phyloP scores from a whole-genome alignment of 805 yeast species.

The Sugiyamaella smithiae region DNA sequence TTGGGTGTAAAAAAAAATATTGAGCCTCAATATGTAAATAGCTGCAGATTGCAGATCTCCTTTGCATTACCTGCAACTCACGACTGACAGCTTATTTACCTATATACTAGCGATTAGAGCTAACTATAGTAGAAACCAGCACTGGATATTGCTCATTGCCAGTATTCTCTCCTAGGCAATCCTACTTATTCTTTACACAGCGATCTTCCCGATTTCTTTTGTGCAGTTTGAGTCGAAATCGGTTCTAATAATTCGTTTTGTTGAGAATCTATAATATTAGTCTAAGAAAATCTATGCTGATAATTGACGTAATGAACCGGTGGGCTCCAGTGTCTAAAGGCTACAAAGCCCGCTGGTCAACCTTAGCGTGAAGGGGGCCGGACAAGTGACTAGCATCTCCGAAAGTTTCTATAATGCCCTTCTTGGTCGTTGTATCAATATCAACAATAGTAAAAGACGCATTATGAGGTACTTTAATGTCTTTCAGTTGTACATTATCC shows the following conservation, averaged over 20 bases:
- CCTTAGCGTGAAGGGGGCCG: conserved; percentile 27
- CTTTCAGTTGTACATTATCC: conserved; percentile 39
- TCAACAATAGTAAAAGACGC: conserved; percentile 72
- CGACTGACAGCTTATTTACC: not conserved
- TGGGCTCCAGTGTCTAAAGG: too few relatives aligned
- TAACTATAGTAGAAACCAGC: too few relatives aligned
- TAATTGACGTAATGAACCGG: too few relatives aligned
- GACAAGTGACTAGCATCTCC: conserved; percentile 73
- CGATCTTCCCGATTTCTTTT: too few relatives aligned
- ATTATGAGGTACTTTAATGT: conserved; percentile 62
- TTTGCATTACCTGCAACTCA: not conserved
- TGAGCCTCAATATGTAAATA: conserved; percentile 5
- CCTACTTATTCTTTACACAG: too few relatives aligned
- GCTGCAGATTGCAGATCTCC: not conserved
- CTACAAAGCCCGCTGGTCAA: conserved; percentile 21
- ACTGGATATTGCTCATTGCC: too few relatives aligned
- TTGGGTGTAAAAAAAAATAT: conserved; percentile 3
- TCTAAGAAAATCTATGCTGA: too few relatives aligned
- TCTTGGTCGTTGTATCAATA: conserved; percentile 38
- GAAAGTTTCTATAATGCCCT: conserved; percentile 49
- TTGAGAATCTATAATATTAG: too few relatives aligned
- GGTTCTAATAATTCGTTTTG: too few relatives aligned
- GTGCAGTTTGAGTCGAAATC: too few relatives aligned
- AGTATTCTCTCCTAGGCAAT: too few relatives aligned
- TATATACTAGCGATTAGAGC: not conserved